These are phyloP conservation scores for Metschnikowia matae DNA, from an alignment of 805 yeast genomes.

Conservation along the genomic window DNA sequence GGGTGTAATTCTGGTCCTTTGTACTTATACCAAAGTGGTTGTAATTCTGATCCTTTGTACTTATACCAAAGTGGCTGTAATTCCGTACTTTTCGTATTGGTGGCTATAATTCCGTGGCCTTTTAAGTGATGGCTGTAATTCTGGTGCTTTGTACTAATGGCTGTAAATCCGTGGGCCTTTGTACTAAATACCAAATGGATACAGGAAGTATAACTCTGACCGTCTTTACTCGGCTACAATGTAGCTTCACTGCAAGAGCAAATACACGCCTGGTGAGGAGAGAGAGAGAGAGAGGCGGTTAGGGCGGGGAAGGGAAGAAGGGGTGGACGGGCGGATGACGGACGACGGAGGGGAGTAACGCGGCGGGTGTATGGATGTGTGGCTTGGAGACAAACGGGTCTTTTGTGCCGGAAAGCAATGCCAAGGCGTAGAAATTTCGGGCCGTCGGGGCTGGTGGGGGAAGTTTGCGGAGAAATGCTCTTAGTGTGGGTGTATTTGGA, in stretches of 20 bases:
- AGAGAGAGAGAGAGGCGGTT: not conserved
- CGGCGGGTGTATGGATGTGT: too few relatives aligned
- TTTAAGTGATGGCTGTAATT: too few relatives aligned
- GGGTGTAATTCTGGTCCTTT: too few relatives aligned
- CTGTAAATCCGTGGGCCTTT: too few relatives aligned
- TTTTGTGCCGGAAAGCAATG: not conserved
- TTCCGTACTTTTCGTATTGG: too few relatives aligned
- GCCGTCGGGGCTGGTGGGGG: conserved; percentile 1
- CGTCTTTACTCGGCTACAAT: conserved; percentile 1
- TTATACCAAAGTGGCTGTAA: too few relatives aligned
- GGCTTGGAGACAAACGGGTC: not conserved
- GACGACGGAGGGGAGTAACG: not conserved
- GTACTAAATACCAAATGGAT: too few relatives aligned
- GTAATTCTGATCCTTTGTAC: too few relatives aligned
- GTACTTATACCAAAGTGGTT: too few relatives aligned
- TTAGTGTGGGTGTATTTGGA: not conserved
- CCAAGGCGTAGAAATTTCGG: not conserved
- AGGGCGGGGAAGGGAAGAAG: not conserved
- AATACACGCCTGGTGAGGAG: not conserved
- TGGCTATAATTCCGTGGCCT: too few relatives aligned
- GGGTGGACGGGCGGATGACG: too few relatives aligned
- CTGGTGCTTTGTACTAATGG: too few relatives aligned
- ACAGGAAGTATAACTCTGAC: not conserved
- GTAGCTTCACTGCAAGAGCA: conserved; percentile 3
- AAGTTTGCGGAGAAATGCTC: conserved; percentile 1